Evolutionary conservation across 2,329 filamentous ascomycete genomes (phyloP).

Genomic region (Cladosporium sp.): DNA sequence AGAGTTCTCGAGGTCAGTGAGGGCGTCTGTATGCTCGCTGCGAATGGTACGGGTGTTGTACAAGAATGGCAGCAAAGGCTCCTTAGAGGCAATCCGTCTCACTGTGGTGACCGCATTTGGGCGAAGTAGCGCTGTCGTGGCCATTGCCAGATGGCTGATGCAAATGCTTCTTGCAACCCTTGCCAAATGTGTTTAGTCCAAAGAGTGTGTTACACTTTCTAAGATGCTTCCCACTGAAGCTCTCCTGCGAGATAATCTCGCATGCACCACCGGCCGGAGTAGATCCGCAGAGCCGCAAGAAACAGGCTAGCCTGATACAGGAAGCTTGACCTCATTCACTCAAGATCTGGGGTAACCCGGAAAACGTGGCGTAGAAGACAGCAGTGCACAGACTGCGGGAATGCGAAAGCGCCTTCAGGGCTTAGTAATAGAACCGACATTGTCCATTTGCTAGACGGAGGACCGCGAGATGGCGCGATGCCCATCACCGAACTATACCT

Average conservation of each 20-base stretch:
- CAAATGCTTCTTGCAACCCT: neutral
- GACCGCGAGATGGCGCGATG: constrained; percentile 23
- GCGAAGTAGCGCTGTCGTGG: neutral
- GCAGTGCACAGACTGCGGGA: constrained; percentile 2
- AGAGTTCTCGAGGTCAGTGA: neutral
- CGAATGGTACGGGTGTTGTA: constrained; percentile 11
- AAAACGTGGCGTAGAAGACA: neutral
- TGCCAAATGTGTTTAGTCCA: too few species aligned
- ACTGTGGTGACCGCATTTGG: neutral
- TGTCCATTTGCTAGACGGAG: neutral
- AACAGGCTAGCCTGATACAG: neutral
- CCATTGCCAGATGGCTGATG: neutral
- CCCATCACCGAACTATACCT: constrained; percentile 32
- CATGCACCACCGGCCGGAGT: neutral
- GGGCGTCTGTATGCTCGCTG: neutral
- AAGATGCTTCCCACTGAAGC: neutral
- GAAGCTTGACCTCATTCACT: neutral
- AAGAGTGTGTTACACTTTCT: neutral
- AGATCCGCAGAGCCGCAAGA: constrained; percentile 6
- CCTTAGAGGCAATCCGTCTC: neutral
- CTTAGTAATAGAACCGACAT: constrained; percentile 5
- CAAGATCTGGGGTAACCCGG: neutral
- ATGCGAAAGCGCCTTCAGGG: neutral
- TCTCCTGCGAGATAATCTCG: constrained; percentile 2
- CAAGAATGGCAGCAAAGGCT: constrained; percentile 8